These are phyloP conservation scores for Arachnopeziza araneosa DNA, from an alignment of 2,329 filamentous ascomycete genomes.

Conservation along the genomic window DNA sequence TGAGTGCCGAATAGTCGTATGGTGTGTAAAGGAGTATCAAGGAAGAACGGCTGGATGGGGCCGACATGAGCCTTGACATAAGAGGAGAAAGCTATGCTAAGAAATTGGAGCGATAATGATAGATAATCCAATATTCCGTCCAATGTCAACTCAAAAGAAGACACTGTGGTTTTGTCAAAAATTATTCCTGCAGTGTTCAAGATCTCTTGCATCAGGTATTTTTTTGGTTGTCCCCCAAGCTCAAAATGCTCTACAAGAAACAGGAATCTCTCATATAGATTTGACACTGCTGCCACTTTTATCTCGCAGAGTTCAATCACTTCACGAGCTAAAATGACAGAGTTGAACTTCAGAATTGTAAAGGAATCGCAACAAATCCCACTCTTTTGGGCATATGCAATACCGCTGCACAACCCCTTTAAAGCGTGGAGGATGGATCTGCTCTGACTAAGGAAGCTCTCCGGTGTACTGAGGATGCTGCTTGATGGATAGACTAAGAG, in stretches of 20 bases:
- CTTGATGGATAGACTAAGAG: not conserved
- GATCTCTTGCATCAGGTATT: not conserved
- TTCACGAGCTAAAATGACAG: not conserved
- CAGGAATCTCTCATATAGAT: not conserved
- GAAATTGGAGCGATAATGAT: slow-evolving; percentile 8
- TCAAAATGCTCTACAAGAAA: not conserved
- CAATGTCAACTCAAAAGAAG: not conserved
- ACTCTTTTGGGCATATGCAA: slow-evolving; percentile 1
- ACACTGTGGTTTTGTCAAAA: not conserved
- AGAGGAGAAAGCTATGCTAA: not conserved
- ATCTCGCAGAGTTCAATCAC: not conserved
- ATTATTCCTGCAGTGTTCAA: not conserved
- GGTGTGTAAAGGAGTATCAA: slow-evolving; percentile 2
- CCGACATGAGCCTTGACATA: slow-evolving; percentile 14
- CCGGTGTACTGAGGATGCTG: not conserved
- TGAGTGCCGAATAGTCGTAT: slow-evolving; percentile 4
- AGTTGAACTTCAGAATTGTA: not conserved
- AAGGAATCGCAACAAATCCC: not conserved
- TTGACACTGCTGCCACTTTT: not conserved
- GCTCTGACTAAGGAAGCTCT: no score
- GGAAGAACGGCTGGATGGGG: slow-evolving; percentile 11
- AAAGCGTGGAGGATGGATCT: not conserved
- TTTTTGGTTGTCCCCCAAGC: not conserved
- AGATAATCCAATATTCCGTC: not conserved
- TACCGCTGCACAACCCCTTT: not conserved